phyloP scores from a whole-genome alignment of 768 basidiomycete genomes.

The Tubosaeta brunneosetosa region DNA sequence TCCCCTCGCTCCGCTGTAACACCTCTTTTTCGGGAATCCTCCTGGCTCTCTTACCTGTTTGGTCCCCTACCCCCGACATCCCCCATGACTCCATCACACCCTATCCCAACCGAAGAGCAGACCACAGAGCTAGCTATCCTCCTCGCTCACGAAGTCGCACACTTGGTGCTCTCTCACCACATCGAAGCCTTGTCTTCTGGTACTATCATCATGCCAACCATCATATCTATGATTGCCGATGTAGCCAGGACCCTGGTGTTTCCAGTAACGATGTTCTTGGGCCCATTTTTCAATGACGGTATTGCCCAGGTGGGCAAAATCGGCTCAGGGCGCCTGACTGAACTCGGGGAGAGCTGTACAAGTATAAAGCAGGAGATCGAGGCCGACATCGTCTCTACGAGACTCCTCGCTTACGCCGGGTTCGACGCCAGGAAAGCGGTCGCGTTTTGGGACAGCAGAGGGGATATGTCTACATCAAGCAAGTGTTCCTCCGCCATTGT shows the following conservation, averaged over 20 bases:
- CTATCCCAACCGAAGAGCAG: conserved; percentile 71
- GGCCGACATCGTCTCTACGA: conserved; percentile 83
- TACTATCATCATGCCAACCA: conserved; percentile 76
- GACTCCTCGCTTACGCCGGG: conserved; percentile 88
- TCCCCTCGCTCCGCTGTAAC: conserved; percentile 25
- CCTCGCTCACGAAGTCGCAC: conserved; percentile 90
- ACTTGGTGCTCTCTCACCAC: conserved; percentile 87
- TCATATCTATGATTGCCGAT: conserved; percentile 74
- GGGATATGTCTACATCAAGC: conserved; percentile 22
- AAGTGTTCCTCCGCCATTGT: conserved; percentile 20
- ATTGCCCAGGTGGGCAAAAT: conserved; percentile 76
- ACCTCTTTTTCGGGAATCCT: conserved; percentile 22
- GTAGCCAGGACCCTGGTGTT: conserved; percentile 74
- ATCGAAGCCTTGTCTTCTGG: conserved; percentile 85
- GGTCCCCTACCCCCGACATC: conserved; percentile 38
- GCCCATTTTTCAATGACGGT: conserved; percentile 94
- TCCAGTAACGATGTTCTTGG: conserved; percentile 86
- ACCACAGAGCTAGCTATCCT: conserved; percentile 86
- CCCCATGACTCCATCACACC: conserved; percentile 34
- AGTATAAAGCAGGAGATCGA: conserved; percentile 85
- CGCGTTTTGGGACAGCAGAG: conserved; percentile 73
- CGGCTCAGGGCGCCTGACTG: conserved; percentile 69
- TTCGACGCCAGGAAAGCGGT: conserved; percentile 84
- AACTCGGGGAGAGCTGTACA: conserved; percentile 71
- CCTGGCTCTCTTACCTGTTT: conserved; percentile 49